Percentiles rank a stretch among this genome's conserved stretches.
Evolutionary conservation across 116 monocot species (phyloP).

Genomic region (Posidonia oceanica): DNA sequence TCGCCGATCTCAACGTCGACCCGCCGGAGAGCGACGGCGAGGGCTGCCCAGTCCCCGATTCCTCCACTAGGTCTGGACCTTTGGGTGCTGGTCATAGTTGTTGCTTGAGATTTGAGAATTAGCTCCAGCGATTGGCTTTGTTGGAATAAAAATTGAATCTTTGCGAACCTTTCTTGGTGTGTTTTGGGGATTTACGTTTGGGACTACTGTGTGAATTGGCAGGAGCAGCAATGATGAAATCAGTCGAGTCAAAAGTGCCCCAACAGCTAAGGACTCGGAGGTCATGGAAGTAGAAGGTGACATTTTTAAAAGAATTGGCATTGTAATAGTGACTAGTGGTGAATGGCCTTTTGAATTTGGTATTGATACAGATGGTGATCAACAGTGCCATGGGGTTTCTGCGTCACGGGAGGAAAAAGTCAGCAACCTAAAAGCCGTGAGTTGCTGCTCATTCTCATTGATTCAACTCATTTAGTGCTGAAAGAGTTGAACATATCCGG

Average conservation of each 20-base stretch:
- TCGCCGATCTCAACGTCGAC: slow-evolving; percentile 92
- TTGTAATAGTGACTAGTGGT: neutral
- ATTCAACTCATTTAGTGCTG: neutral
- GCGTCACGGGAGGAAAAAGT: slow-evolving; percentile 84
- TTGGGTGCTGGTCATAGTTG: neutral
- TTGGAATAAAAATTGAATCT: too few species aligned
- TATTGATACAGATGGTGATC: slow-evolving; percentile 56
- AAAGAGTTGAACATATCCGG: neutral
- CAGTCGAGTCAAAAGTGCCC: slow-evolving; percentile 22
- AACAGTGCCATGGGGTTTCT: slow-evolving; percentile 72
- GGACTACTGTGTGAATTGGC: slow-evolving; percentile 8
- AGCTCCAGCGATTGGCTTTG: too few species aligned
- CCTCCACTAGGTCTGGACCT: slow-evolving; percentile 26
- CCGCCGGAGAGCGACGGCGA: slow-evolving; percentile 87
- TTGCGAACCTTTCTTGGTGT: neutral
- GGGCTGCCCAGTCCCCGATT: slow-evolving; percentile 28
- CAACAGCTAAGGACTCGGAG: slow-evolving; percentile 44
- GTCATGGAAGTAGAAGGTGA: slow-evolving; percentile 73
- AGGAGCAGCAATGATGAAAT: slow-evolving; percentile 54
- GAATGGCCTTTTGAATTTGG: slow-evolving; percentile 1
- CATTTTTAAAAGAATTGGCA: neutral
- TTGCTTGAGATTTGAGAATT: neutral
- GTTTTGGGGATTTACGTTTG: neutral
- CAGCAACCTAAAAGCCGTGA: slow-evolving; percentile 83
- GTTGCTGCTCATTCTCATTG: slow-evolving; percentile 14